These are phyloP conservation scores for Ceratocystiopsis minuta DNA, from an alignment of 2,329 filamentous ascomycete species.

Conservation along the genomic window DNA sequence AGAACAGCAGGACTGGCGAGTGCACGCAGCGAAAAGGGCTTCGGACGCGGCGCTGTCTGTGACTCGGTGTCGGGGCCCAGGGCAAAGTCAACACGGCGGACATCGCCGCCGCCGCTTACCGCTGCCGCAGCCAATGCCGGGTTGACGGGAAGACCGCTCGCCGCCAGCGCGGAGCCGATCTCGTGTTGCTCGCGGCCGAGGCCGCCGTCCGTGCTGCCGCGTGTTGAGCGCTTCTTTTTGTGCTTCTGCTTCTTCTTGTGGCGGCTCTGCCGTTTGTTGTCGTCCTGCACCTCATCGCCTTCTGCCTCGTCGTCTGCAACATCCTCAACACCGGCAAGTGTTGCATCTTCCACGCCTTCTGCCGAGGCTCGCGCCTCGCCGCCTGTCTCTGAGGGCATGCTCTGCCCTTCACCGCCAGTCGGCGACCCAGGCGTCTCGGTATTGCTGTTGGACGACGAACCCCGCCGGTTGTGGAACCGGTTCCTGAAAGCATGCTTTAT, in stretches of 20 bases:
- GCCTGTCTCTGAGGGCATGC: too few species aligned
- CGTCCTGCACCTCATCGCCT: conserved; percentile 12
- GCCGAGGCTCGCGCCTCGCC: not conserved
- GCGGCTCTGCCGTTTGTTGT: conserved; percentile 4
- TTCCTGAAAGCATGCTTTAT: conserved; percentile 41
- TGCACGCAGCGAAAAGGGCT: conserved; percentile 20
- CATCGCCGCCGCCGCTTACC: not conserved
- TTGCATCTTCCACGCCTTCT: not conserved
- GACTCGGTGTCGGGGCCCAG: conserved; percentile 16
- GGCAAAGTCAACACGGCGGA: conserved; percentile 26
- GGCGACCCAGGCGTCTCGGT: not conserved
- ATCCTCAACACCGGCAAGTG: not conserved
- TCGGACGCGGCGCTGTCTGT: conserved; percentile 16
- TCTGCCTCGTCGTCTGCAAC: not conserved
- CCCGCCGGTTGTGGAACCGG: conserved; percentile 35
- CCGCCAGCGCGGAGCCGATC: not conserved
- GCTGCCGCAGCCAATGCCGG: not conserved
- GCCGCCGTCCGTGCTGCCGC: too few species aligned
- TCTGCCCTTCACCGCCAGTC: too few species aligned
- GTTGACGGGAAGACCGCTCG: not conserved
- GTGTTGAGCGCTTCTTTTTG: conserved; percentile 14
- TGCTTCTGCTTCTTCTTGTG: conserved; percentile 16
- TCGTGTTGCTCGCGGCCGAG: too few species aligned
- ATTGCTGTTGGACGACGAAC: conserved; percentile 23
- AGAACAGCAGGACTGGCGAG: conserved; percentile 25